Conservation (phyloP, 2,329 filamentous ascomycete genomes). For the Anisogramma anomala region DNA sequence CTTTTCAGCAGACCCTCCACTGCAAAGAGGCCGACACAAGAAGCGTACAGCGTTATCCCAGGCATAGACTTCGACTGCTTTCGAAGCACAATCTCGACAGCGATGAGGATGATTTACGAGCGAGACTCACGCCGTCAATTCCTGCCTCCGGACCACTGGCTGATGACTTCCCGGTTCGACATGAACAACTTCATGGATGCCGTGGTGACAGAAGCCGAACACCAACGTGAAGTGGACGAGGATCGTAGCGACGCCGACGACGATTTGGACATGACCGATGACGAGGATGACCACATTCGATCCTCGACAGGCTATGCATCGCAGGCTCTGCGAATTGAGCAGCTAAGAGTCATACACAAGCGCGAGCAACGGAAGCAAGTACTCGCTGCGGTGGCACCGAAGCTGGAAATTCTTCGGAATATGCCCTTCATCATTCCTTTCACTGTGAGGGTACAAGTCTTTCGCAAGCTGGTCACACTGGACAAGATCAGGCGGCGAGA, state of each 20-base stretch:
- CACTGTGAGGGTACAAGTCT: constrained; percentile 79
- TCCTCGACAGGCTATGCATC: constrained; percentile 22
- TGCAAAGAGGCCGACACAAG: constrained; percentile 13
- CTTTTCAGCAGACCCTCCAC: neutral
- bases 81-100: constrained; percentile 64
- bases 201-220: constrained; percentile 79
- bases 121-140: constrained; percentile 82
- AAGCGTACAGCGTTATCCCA: constrained; percentile 35
- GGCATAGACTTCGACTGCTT: constrained; percentile 70
- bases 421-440: constrained; percentile 98
- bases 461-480: constrained; percentile 78
- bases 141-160: constrained; percentile 74
- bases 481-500: constrained; percentile 64
- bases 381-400: constrained; percentile 68
- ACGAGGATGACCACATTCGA: constrained; percentile 36
- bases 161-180: constrained; percentile 81
- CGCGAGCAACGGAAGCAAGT: constrained; percentile 58
- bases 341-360: constrained; percentile 50
- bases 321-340: constrained; percentile 30
- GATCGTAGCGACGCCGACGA: constrained; percentile 44
- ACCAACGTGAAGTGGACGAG: constrained; percentile 56
- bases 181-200: constrained; percentile 79
- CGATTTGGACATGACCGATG: constrained; percentile 25
- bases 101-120: constrained; percentile 83
- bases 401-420: constrained; percentile 82